A percentile compares a stretch with the other conserved stretches of the same genome.
Conservation (phyloP, 2,329 filamentous ascomycete genomes). For the Hypoxylon sp. region DNA sequence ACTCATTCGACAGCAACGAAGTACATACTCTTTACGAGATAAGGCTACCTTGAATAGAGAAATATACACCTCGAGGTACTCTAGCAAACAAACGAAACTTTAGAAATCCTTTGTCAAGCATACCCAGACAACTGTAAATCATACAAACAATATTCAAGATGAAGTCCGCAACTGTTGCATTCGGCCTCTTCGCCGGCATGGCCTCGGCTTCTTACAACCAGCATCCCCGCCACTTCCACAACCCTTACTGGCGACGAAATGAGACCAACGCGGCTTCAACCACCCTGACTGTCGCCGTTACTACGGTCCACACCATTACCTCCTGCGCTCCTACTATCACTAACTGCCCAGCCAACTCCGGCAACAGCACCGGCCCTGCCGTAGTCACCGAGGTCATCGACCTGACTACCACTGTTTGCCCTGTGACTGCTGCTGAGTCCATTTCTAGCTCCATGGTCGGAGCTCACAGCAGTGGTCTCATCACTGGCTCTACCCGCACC, state of each 20-base stretch:
- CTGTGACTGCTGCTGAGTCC: constrained; percentile 53
- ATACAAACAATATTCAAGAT: constrained; percentile 48
- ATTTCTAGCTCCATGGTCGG: constrained; percentile 53
- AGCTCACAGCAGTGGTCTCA: constrained; percentile 53
- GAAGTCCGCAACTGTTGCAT: constrained; percentile 55
- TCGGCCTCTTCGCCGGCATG: constrained; percentile 54
- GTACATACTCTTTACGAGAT: constrained; percentile 51
- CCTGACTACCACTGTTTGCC: constrained; percentile 57
- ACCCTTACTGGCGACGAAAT: constrained; percentile 51
- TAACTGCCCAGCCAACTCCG: constrained; percentile 52
- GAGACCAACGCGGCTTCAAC: constrained; percentile 49
- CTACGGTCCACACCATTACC: constrained; percentile 53
- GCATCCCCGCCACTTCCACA: constrained; percentile 54
- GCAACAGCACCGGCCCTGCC: constrained; percentile 50
- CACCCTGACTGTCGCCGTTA: constrained; percentile 54
- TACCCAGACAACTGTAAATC: constrained; percentile 29
- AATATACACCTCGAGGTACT: constrained; percentile 37
- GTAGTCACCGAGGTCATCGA: constrained; percentile 57
- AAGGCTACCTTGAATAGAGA: constrained; percentile 40
- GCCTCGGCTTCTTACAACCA: constrained; percentile 53
- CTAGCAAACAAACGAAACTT: constrained; percentile 26
- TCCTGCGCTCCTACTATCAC: constrained; percentile 55
- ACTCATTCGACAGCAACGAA: constrained; percentile 54
- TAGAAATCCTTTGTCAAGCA: constrained; percentile 42
- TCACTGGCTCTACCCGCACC: constrained; percentile 51